These are phyloP conservation scores for Penicillium argentinense DNA, from an alignment of 495 filamentous ascomycete genomes.

Conservation along the genomic window DNA sequence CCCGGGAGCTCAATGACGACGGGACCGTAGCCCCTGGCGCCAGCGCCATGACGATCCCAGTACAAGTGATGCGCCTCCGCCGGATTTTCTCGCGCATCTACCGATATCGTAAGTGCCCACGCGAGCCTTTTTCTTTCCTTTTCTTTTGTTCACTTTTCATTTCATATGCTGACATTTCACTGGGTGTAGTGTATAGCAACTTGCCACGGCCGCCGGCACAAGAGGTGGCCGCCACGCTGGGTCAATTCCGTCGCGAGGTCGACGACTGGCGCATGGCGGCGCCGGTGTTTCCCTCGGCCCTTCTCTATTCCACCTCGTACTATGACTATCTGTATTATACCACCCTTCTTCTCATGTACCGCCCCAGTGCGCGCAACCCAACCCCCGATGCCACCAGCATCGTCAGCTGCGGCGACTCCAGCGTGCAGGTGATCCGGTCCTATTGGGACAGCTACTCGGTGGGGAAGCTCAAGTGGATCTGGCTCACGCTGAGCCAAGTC, in stretches of 20 bases:
- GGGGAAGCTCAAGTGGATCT: conserved; percentile 55
- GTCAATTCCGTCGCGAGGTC: conserved; percentile 48
- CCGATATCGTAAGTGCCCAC: conserved; percentile 38
- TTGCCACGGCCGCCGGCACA: conserved; percentile 34
- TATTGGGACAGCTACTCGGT: conserved; percentile 51
- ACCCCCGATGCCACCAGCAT: conserved; percentile 44
- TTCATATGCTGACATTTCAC: no score
- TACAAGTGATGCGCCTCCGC: conserved; percentile 49
- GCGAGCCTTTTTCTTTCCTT: not conserved
- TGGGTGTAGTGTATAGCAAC: conserved; percentile 52
- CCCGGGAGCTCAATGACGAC: conserved; percentile 47
- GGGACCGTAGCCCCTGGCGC: conserved; percentile 40
- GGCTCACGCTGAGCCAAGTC: conserved; percentile 53
- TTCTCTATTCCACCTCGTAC: conserved; percentile 49
- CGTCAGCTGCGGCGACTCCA: conserved; percentile 50
- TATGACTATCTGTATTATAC: conserved; percentile 55
- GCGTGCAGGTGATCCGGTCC: conserved; percentile 48
- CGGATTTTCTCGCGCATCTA: conserved; percentile 51
- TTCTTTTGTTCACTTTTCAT: no score
- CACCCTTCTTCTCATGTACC: conserved; percentile 51
- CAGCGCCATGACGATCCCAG: conserved; percentile 48
- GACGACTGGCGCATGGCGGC: conserved; percentile 46
- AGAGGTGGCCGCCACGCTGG: conserved; percentile 35
- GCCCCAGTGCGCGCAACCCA: conserved; percentile 49
- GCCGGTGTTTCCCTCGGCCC: conserved; percentile 40